Evolutionary conservation across 495 filamentous ascomycete genomes (phyloP).

Genomic region (Xylaria bambusicola): DNA sequence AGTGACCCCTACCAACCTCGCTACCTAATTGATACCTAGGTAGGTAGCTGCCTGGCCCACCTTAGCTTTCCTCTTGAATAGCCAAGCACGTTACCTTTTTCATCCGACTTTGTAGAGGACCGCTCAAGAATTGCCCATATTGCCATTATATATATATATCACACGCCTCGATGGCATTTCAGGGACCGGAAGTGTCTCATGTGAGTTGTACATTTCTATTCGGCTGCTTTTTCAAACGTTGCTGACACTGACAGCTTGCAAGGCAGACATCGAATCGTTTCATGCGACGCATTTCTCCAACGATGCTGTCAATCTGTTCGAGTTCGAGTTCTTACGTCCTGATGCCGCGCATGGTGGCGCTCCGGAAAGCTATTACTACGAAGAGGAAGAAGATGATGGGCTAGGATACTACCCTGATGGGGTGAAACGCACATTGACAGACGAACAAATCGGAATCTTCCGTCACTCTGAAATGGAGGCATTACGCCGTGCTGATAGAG

Average conservation of each 20-base stretch:
- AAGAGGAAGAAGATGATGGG: slow-evolving; percentile 63
- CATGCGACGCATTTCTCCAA: slow-evolving; percentile 65
- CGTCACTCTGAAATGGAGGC: slow-evolving; percentile 83
- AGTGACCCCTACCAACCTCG: too few species aligned
- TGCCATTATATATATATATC: slow-evolving; percentile 30
- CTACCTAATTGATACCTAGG: too few species aligned
- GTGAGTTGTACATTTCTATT: slow-evolving; percentile 12
- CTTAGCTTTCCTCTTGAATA: background rate
- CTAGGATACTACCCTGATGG: slow-evolving; percentile 91
- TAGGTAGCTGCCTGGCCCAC: too few species aligned
- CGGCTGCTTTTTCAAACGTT: background rate
- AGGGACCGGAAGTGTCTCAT: slow-evolving; percentile 50
- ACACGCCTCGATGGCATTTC: slow-evolving; percentile 11
- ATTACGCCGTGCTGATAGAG: slow-evolving; percentile 55
- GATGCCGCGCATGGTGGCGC: slow-evolving; percentile 21
- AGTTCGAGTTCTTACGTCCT: slow-evolving; percentile 45
- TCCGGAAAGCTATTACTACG: slow-evolving; percentile 35
- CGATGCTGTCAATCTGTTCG: slow-evolving; percentile 48
- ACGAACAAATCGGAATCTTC: slow-evolving; percentile 89
- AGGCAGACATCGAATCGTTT: slow-evolving; percentile 76
- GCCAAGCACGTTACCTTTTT: too few species aligned
- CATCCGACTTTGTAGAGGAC: too few species aligned
- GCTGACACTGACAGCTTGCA: slow-evolving; percentile 28
- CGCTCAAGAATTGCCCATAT: too few species aligned
- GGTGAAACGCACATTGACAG: slow-evolving; percentile 85